Evolutionary conservation across 2,329 filamentous ascomycete genomes (phyloP), one percentile per base, ranked within the genome.

Genomic region (Ramularia endophylla): DNA sequence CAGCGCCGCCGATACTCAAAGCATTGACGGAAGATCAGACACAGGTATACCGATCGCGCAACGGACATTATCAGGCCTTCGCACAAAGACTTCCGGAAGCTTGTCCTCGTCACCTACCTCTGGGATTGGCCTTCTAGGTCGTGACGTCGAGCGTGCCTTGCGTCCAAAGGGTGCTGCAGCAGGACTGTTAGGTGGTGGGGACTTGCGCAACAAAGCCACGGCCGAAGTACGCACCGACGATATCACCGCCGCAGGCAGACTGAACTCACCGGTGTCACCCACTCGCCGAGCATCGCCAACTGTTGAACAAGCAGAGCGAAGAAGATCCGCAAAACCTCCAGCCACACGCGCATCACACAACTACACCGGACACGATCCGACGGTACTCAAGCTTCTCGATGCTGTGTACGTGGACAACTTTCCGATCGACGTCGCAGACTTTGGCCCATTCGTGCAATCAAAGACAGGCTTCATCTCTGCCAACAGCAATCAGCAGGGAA

Each of bases 391-490:
- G 43, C 65, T 82, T n/a, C 62, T 98, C 3, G 87, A 95, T 59
- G 80, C 84, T 4, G 88, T 97, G 68, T 95, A 90, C 57, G 73
- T 74, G 0, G 77, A 81, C 44, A 78, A 75, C 43, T 79, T 78
- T 47, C 77, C 78, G 1, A 69, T 72, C 1, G 77, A 80, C 48
- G 64, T 76, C 30, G 71, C 77, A 38, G 79, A 82, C 48, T 73
- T 95, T 61, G 92, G 92, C 0, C 89, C 89, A 0, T 74, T 83
- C 56, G 83, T 95, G 20, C 81, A 83, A 38, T 80, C 84, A 4
- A 79, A 78, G 33, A 69, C 64, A 29, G 71, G 75, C 4, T 45
- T 45, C 2, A 57, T 59, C 15, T 18, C 76, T 73, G 44, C 65
- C 68, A 55, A 53, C 50, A 39, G 32, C 20, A 53, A 40, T 22